Base-by-base conservation (phyloP, 371 early-diverging fungal species). In the Zancudomyces culisetae region DNA sequence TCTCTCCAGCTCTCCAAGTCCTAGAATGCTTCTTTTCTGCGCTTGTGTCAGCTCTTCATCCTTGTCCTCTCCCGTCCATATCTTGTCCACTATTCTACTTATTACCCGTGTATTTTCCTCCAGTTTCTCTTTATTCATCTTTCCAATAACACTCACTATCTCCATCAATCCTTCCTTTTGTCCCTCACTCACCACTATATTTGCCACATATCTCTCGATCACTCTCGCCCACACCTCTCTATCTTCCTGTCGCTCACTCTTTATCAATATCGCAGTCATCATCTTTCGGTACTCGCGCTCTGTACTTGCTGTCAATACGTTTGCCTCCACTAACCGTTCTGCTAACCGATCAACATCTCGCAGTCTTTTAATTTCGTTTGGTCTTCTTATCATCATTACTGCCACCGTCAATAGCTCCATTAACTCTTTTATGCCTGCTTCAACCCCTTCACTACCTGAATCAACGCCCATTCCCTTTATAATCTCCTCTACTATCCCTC, bases 351-450 rank as follows among this genome's bases (percentile, higher is more conserved):
- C 6, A 35, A 6, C 35, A 35, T 15, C n/a, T n/a, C n/a, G n/a
- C n/a, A n/a, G n/a, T n/a, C n/a, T n/a, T n/a, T n/a, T n/a, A n/a
- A n/a, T n/a, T n/a, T n/a, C n/a, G n/a, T n/a, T n/a, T n/a, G n/a
- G n/a, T n/a, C n/a, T n/a, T 1, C 74, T 50, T 27, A 76, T 77
- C 28, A 74, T 45, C 30, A 74, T 56, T 3, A 85, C 69, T 22
- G 77, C 52, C 2, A 64, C 63, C 22, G 66, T 70, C 2, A 49
- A 43, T 49, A 71, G 70, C 21, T 63, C 60, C 1, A 53, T 46
- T 3, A 56, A 55, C 20, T 71, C 70, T 35, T 35, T 35, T 35
- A 15, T 10, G n/a, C n/a, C n/a, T n/a, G n/a, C n/a, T n/a, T n/a
- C n/a, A n/a, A n/a, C n/a, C n/a, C n/a, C n/a, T n/a, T n/a, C n/a